Evolutionary conservation across 2,329 filamentous ascomycete genomes (phyloP).

Genomic region (Fusarium continuum): DNA sequence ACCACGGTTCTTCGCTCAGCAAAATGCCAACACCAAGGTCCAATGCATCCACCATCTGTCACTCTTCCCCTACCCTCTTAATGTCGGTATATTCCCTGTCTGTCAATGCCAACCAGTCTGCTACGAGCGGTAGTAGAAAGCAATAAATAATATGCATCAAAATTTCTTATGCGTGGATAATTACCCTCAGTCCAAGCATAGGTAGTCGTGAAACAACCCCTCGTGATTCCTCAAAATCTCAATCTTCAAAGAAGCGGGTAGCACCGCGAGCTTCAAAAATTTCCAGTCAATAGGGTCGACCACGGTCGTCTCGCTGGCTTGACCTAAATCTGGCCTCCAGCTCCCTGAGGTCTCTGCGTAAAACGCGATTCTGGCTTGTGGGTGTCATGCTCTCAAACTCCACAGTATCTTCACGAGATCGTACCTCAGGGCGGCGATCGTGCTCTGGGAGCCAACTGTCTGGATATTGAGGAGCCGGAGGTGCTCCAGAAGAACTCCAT

Average conservation of each 20-base stretch:
- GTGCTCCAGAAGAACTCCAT: background rate
- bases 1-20: background rate
- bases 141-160: too few species aligned
- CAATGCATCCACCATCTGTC: background rate
- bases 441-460: background rate
- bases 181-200: too few species aligned
- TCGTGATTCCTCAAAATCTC: background rate
- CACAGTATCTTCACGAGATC: conserved; percentile 4
- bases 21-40: background rate
- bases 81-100: too few species aligned
- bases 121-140: too few species aligned
- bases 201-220: too few species aligned
- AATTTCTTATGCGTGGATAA: too few species aligned
- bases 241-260: too few species aligned
- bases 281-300: background rate
- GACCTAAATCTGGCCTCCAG: too few species aligned
- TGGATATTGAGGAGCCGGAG: background rate
- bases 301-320: background rate
- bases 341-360: background rate
- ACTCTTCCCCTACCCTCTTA: background rate
- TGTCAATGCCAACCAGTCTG: too few species aligned
- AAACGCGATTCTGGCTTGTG: background rate
- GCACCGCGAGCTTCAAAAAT: too few species aligned
- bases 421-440: too few species aligned
- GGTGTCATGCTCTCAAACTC: conserved; percentile 20